Base-by-base conservation (phyloP, 371 early-diverging fungal species). In the Mortierella sp. region DNA sequence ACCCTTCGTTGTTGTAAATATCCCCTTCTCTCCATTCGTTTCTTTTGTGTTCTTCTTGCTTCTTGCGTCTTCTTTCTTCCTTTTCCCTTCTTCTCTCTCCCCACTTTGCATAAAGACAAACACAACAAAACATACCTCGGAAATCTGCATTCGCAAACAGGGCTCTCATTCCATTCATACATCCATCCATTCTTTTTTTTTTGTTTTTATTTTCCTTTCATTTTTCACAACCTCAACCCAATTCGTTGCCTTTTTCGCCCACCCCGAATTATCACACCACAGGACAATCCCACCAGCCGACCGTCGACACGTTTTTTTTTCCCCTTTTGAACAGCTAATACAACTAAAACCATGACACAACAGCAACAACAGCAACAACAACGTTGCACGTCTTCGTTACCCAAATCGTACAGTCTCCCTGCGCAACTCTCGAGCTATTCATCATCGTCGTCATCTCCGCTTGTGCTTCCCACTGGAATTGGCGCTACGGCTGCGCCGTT, bases 341-440 rank as follows among this genome's bases (percentile, higher is more conserved):
- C n/a, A n/a, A n/a, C n/a, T 16, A 52, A 6, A n/a, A 21, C 6
- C 26, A 73, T 48, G 60, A 48, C 73, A 70, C 70, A 47, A 52
- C 72, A 31, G 14, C 74, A 57, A n/a, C 54, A 73, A 57, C 21
- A 55, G 34, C 31, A 68, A 45, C n/a, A 10, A 16, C 21, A 34
- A 14, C 65, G 26, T 7, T 42, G 50, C 9, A 28, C 3, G n/a
- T 57, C 77, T 28, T 38, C 76, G 31, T 34, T 68, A 19, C 34
- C 72, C 9, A 75, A 72, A 72, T 65, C 80, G 44, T 38, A 54
- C 48, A 80, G 80, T 54, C 73, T 80, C 5, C 80, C 76, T 16
- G 54, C 80, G 7, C 71, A 50, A 45, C 42, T 75, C 72, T 63
- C 73, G n/a, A 19, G 24, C n/a, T 72, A 38, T 38, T 47, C 73